Evolutionary conservation across 352 stramenopile genomes (phyloP), one percentile per base, ranked within the genome.

Genomic region (Pythium oligandrum): DNA sequence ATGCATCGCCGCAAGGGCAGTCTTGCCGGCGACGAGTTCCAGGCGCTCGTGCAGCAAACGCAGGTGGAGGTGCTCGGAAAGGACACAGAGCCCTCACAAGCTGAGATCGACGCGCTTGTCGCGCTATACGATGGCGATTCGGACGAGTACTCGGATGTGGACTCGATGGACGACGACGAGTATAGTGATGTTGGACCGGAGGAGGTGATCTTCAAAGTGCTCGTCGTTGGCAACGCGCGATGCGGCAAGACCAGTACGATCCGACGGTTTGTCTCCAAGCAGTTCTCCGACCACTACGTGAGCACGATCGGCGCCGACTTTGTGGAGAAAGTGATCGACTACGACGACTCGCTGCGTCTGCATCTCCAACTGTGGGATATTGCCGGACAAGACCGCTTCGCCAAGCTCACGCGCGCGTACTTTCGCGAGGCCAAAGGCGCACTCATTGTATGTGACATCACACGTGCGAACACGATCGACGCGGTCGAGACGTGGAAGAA

Each of bases 181-280:
- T 17, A 31, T 12, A 48, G 62, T n/a, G 51, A 51, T 6, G 33
- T 33, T 0, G 37, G 55, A 38, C 47, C 48, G 12, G 73, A 88
- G 50, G 78, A 67, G 1, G 63, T 88, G 34, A 89, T 88, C 51
- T 79, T 93, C 64, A 96, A 95, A 57, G 73, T 96, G 35, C 55
- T 95, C n/a, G 73, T 94, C 30, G 78, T 95, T 9, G 86, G 86
- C 44, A 96, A 94, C 43, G 84, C 84, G 35, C 88, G 87, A 11
- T 94, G 84, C 30, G 84, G 86, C n/a, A 96, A 96, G 66, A 93
- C 86, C 5, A 91, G 83, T 48, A 86, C 81, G 26, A 95, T 94
- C 55, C 73, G 78, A 17, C 75, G 81, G 3, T 91, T 88, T 40
- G 85, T 89, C 11, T 62, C 73, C 32, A 63, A 76, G 33, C 60